Percentiles rank a stretch among this genome's conserved stretches.
Conservation (phyloP, 352 stramenopile species). For the Pythium graminicola region DNA sequence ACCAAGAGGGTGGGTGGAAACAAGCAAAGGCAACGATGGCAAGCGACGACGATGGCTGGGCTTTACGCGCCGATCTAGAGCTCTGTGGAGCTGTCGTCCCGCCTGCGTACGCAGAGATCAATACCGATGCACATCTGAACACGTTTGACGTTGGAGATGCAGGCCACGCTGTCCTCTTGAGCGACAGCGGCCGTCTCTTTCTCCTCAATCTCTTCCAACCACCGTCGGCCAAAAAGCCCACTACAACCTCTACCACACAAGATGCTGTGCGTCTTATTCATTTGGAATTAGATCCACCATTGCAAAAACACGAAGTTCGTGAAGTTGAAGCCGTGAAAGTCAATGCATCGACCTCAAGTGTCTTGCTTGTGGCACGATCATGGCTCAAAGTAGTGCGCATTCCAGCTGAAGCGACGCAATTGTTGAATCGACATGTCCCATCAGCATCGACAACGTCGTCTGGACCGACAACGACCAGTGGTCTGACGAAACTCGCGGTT, state of each 20-base stretch:
- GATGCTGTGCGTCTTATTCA: slow-evolving; percentile 31
- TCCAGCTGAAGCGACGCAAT: slow-evolving; percentile 21
- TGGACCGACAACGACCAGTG: not conserved
- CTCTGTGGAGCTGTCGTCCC: slow-evolving; percentile 51
- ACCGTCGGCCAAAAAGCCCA: slow-evolving; percentile 14
- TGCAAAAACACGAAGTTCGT: slow-evolving; percentile 35
- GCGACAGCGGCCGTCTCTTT: slow-evolving; percentile 40
- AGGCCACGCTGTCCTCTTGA: slow-evolving; percentile 42
- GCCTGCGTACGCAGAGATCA: slow-evolving; percentile 45
- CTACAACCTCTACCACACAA: not conserved
- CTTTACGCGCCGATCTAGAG: slow-evolving; percentile 44
- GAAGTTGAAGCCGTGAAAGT: slow-evolving; percentile 56
- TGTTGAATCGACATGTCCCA: slow-evolving; percentile 7
- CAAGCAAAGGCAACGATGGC: too few relatives aligned
- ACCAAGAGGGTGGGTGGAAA: too few relatives aligned
- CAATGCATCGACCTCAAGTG: slow-evolving; percentile 46
- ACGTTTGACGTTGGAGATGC: slow-evolving; percentile 65
- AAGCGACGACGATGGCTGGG: slow-evolving; percentile 43
- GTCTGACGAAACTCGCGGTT: slow-evolving; percentile 5
- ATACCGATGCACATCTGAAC: slow-evolving; percentile 44
- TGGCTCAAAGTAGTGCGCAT: slow-evolving; percentile 63
- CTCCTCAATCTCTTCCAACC: slow-evolving; percentile 50
- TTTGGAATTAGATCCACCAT: slow-evolving; percentile 51
- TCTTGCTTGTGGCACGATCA: slow-evolving; percentile 44
- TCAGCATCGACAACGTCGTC: not conserved